Conservation (phyloP, 441 rosid species). For the Pelargonium fulgidum region DNA sequence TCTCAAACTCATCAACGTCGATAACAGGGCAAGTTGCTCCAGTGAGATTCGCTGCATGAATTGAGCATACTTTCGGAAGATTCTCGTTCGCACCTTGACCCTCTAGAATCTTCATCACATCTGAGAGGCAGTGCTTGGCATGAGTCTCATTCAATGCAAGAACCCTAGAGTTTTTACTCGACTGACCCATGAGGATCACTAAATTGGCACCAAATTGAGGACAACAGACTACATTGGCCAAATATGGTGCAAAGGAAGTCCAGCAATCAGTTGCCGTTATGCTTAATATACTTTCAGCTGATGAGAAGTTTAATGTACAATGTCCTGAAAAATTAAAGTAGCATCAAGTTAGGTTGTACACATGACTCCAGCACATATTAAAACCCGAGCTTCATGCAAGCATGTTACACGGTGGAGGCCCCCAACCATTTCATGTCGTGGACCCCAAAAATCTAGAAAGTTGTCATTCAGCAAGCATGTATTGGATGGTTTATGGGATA, state of each 20-base stretch:
- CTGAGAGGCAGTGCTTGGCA: conserved; percentile 33
- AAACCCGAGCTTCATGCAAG: no score
- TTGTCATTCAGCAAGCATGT: no score
- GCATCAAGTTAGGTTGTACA: neutral
- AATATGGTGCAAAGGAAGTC: conserved; percentile 35
- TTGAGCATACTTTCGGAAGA: conserved; percentile 29
- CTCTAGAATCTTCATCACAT: conserved; percentile 28
- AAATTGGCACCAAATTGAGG: conserved; percentile 37
- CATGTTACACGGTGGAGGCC: no score
- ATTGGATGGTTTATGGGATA: neutral
- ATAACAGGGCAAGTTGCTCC: conserved; percentile 30
- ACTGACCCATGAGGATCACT: conserved; percentile 32
- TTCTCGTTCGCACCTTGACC: conserved; percentile 30
- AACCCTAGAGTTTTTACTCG: conserved; percentile 30
- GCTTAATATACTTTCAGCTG: conserved; percentile 24
- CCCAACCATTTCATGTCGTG: no score
- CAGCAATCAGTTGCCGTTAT: conserved; percentile 35
- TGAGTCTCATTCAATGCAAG: conserved; percentile 26
- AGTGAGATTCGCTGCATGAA: conserved; percentile 26
- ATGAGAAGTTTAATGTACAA: conserved; percentile 31
- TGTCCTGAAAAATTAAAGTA: conserved; percentile 25
- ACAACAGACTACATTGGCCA: conserved; percentile 37
- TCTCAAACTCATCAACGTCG: conserved; percentile 23
- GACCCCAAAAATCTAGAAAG: no score
- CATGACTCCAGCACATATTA: no score